These are phyloP conservation scores for Pleoardoris graminearum DNA, from an alignment of 2,329 filamentous ascomycete genomes.

Conservation along the genomic window DNA sequence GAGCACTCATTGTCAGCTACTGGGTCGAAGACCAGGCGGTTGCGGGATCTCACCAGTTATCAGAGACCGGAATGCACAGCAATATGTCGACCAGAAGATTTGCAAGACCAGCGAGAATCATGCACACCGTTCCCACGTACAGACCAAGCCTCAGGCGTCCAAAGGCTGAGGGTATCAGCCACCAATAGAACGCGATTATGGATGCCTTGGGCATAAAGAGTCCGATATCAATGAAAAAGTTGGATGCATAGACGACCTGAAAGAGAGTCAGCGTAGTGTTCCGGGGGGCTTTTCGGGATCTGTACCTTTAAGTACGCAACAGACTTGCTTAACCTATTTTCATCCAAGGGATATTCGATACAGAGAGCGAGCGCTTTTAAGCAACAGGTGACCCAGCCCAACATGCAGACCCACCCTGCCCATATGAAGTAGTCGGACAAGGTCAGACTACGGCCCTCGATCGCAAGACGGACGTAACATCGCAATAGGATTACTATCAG, in stretches of 20 bases:
- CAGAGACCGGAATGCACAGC: conserved; percentile 13
- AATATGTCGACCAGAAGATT: conserved; percentile 23
- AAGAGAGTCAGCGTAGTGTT: not conserved
- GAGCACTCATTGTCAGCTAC: not conserved
- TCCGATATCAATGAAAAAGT: conserved; percentile 27
- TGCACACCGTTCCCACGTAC: conserved; percentile 13
- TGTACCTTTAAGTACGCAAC: conserved; percentile 14
- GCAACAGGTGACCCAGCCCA: conserved; percentile 25
- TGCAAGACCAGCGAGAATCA: conserved; percentile 16
- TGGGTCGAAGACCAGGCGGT: not conserved
- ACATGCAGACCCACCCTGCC: conserved; percentile 23
- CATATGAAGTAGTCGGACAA: conserved; percentile 26
- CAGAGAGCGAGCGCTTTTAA: conserved; percentile 20
- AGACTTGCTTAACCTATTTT: conserved; percentile 22
- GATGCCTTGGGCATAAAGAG: conserved; percentile 28
- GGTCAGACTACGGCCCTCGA: conserved; percentile 21
- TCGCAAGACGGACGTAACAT: conserved; percentile 20
- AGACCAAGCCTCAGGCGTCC: conserved; percentile 22
- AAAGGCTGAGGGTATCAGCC: conserved; percentile 27
- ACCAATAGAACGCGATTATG: conserved; percentile 28
- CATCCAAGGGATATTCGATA: conserved; percentile 20
- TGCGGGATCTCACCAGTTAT: conserved; percentile 24
- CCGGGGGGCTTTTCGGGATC: not conserved
- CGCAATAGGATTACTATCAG: conserved; percentile 20
- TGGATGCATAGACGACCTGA: conserved; percentile 24